These are phyloP conservation scores for Solanum hybrid DNA, from an alignment of 305 asterid species.

Conservation along the genomic window DNA sequence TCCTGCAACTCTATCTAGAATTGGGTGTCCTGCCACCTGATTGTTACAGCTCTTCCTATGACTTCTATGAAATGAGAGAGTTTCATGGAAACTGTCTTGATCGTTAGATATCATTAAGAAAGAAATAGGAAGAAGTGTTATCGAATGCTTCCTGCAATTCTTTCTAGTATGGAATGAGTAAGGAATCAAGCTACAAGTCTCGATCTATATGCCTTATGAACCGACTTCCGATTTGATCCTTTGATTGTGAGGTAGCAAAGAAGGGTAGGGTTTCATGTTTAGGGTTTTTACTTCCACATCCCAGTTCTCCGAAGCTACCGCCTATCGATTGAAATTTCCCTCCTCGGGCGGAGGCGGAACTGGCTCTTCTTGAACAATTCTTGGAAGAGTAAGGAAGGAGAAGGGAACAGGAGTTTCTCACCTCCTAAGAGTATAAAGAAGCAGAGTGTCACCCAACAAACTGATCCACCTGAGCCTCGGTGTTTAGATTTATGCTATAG, in stretches of 20 bases:
- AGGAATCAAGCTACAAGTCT: not conserved
- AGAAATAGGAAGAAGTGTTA: not conserved
- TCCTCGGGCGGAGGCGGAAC: no score
- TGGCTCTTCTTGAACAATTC: no score
- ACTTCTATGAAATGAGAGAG: not conserved
- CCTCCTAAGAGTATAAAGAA: no score
- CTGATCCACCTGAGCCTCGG: not conserved
- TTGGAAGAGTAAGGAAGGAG: no score
- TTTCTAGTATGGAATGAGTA: not conserved
- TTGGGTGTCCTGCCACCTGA: not conserved
- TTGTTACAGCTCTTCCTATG: not conserved
- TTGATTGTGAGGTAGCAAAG: not conserved
- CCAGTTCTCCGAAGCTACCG: not conserved
- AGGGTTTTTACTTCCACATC: not conserved
- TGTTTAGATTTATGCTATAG: not conserved
- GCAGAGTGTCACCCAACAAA: not conserved
- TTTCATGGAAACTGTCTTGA: not conserved
- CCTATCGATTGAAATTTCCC: no score
- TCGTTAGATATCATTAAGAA: not conserved
- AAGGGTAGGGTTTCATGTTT: not conserved
- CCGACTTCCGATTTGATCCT: not conserved
- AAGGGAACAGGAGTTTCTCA: no score
- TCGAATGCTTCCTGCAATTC: not conserved
- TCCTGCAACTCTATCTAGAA: not conserved
- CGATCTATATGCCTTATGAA: not conserved